These are phyloP conservation scores for Verticillium albo-atrum DNA, from an alignment of 2,329 filamentous ascomycete genomes.

Conservation along the genomic window DNA sequence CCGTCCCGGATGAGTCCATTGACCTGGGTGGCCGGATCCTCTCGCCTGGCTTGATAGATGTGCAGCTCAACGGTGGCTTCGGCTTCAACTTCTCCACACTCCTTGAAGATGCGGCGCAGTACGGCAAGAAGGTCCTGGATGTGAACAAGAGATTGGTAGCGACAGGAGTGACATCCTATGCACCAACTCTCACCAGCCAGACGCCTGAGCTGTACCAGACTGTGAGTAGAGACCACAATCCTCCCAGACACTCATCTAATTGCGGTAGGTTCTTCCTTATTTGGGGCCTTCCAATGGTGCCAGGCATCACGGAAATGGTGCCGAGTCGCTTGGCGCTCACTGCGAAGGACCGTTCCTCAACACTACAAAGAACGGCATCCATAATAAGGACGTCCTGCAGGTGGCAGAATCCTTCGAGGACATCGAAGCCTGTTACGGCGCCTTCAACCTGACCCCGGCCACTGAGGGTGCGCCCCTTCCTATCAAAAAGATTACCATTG, in stretches of 20 bases:
- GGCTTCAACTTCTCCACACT: constrained; percentile 88
- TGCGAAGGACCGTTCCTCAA: constrained; percentile 87
- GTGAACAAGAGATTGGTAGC: constrained; percentile 68
- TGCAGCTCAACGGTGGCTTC: constrained; percentile 87
- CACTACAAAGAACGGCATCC: constrained; percentile 80
- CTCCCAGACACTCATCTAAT: not conserved
- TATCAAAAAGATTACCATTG: constrained; percentile 80
- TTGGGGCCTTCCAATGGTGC: constrained; percentile 65
- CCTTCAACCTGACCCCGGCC: constrained; percentile 51
- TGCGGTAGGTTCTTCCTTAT: constrained; percentile 61
- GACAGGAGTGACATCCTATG: constrained; percentile 83
- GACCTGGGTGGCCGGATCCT: constrained; percentile 81
- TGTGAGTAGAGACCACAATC: constrained; percentile 30
- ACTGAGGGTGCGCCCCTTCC: constrained; percentile 28
- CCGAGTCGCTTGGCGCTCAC: constrained; percentile 85
- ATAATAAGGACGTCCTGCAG: constrained; percentile 69
- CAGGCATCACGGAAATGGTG: constrained; percentile 62
- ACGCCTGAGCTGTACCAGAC: constrained; percentile 76
- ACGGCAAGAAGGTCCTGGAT: constrained; percentile 66
- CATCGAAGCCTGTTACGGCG: constrained; percentile 68
- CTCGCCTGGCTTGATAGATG: constrained; percentile 82
- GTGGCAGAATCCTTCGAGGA: constrained; percentile 60
- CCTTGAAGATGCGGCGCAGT: constrained; percentile 63
- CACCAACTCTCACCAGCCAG: constrained; percentile 82
- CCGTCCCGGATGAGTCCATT: constrained; percentile 68